Conservation (phyloP, 1,139 yeast genomes). For the Zygoascus hellenicus region DNA sequence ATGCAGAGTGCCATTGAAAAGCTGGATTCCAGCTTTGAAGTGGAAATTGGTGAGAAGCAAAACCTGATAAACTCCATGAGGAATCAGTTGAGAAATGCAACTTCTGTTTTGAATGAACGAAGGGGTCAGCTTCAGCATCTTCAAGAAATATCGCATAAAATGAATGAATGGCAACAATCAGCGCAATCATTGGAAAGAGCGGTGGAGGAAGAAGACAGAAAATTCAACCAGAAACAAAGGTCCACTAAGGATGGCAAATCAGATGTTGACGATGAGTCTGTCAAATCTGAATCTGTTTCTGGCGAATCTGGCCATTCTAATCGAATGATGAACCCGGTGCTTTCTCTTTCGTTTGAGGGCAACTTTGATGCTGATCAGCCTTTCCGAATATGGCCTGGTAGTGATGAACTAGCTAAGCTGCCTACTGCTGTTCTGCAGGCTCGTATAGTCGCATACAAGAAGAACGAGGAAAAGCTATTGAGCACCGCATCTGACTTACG, state of each 20-base stretch:
- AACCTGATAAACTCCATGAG: conserved; percentile 43
- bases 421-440: conserved; percentile 66
- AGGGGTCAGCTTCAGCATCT: conserved; percentile 42
- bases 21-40: conserved; percentile 42
- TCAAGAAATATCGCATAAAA: conserved; percentile 37
- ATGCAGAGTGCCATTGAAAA: conserved; percentile 30
- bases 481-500: conserved; percentile 46
- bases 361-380: conserved; percentile 84
- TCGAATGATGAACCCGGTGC: conserved; percentile 11
- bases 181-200: conserved; percentile 52
- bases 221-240: conserved; percentile 40
- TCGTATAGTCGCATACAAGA: conserved; percentile 70
- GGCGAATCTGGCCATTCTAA: conserved; percentile 4
- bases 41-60: conserved; percentile 44
- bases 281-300: neutral
- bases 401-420: conserved; percentile 15
- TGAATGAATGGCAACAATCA: conserved; percentile 46
- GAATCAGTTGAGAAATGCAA: conserved; percentile 44
- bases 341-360: conserved; percentile 38
- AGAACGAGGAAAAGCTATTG: conserved; percentile 50
- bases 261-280: neutral
- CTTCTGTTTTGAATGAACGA: conserved; percentile 41
- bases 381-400: conserved; percentile 49
- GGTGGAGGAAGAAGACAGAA: conserved; percentile 49
- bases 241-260: neutral